These are phyloP conservation scores for Zea mays DNA, from an alignment of 176 grass and related monocot species.

Conservation along the genomic window Zm-B73-REFERENCE-NAM-5.0 NC_050103.1:128871501-128872000, in stretches of 20 bases:
- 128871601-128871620: conserved; percentile 18
- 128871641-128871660: conserved; percentile 28
- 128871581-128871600: background rate
- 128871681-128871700: conserved; percentile 18
- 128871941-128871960: conserved; percentile 7
- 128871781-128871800: conserved; percentile 44
- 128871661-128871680: background rate
- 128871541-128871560: conserved; percentile 18
- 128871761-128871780: conserved; percentile 56
- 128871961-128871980: conserved; percentile 40
- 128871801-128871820: conserved; percentile 29
- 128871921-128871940: conserved; percentile 47
- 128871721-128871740: conserved; percentile 28
- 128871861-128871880: conserved; percentile 27
- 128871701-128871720: background rate
- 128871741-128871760: background rate
- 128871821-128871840: conserved; percentile 67
- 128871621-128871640: conserved; percentile 4
- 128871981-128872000: background rate
- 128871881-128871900: conserved; percentile 81
- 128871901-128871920: conserved; percentile 54
- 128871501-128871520: conserved; percentile 20
- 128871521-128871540: background rate
- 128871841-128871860: conserved; percentile 64
- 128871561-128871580: background rate